phyloP scores from a whole-genome alignment of 495 filamentous ascomycete genomes.

The Cudoniella acicularis region DNA sequence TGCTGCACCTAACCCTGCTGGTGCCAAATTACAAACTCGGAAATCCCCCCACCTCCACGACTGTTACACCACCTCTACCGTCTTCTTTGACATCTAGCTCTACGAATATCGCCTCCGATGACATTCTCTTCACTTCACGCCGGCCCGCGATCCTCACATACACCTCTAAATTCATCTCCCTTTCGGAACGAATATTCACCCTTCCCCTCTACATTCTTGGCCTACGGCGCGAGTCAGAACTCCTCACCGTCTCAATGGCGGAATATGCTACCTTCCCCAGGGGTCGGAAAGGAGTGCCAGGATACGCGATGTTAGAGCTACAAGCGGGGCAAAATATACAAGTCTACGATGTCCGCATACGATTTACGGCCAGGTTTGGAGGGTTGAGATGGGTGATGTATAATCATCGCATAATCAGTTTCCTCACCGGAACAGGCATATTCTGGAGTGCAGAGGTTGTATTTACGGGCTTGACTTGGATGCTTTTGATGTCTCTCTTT shows the following conservation, averaged over 20 bases:
- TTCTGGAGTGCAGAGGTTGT: constrained; percentile 76
- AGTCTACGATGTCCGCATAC: constrained; percentile 66
- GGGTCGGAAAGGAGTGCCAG: constrained; percentile 53
- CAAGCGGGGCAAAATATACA: constrained; percentile 64
- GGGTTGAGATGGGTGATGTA: constrained; percentile 88
- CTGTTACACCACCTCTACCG: constrained; percentile 4
- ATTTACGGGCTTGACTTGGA: constrained; percentile 57
- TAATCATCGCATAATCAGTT: constrained; percentile 64
- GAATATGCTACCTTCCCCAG: constrained; percentile 62
- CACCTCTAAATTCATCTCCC: constrained; percentile 50
- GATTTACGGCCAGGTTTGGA: constrained; percentile 65
- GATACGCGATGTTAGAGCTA: constrained; percentile 59
- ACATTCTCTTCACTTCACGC: constrained; percentile 40
- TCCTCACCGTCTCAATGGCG: constrained; percentile 64
- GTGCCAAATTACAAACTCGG: constrained; percentile 31
- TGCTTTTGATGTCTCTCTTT: constrained; percentile 40
- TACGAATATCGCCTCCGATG: background rate
- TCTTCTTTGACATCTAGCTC: constrained; percentile 7
- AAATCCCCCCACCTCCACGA: constrained; percentile 14
- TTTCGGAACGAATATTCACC: constrained; percentile 31
- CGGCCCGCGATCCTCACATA: constrained; percentile 68
- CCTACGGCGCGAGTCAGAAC: constrained; percentile 40
- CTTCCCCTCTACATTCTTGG: constrained; percentile 60
- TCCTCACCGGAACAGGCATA: constrained; percentile 57
- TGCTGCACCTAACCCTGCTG: constrained; percentile 74